Evolutionary conservation across 305 asterid genomes (phyloP).

Genomic region (Caryopteris hybrid): DNA sequence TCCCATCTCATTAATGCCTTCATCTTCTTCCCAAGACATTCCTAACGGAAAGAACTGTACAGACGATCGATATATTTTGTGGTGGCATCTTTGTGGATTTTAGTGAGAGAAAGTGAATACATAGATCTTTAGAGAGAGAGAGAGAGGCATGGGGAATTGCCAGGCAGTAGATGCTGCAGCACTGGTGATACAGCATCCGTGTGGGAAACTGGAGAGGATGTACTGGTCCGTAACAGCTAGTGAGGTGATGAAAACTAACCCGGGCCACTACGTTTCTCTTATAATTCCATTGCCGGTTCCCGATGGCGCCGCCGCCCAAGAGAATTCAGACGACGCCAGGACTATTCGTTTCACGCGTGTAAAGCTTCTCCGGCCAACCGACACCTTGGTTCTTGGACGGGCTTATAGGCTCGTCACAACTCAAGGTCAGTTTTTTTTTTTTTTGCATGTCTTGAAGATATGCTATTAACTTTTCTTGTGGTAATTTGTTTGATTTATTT

Average conservation of each 20-base stretch:
- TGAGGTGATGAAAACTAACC: conserved; percentile 48
- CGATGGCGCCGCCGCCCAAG: background rate
- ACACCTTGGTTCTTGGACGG: conserved; percentile 67
- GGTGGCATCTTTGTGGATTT: background rate
- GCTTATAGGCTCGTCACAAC: conserved; percentile 91
- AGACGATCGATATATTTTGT: too few relatives aligned
- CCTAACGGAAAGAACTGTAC: conserved; percentile 11
- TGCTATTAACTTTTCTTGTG: background rate
- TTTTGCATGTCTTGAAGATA: too few relatives aligned
- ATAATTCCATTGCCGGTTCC: conserved; percentile 48
- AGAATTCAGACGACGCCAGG: conserved; percentile 28
- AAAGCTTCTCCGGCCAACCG: conserved; percentile 81
- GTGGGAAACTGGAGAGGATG: conserved; percentile 47
- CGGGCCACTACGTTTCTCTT: conserved; percentile 57
- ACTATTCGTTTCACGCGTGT: conserved; percentile 66
- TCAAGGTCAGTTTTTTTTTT: conserved; percentile 48
- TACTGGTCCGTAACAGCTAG: conserved; percentile 42
- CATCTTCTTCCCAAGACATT: conserved; percentile 25
- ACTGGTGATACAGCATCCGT: conserved; percentile 54
- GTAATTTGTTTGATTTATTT: background rate
- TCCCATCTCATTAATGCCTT: conserved; percentile 17
- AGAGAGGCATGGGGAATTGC: conserved; percentile 40
- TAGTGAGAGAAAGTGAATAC: background rate
- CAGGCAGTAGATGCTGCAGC: conserved; percentile 56
- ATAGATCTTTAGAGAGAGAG: background rate